phyloP scores from a whole-genome alignment of 2,329 filamentous ascomycete species.

The Cladosporium oxysporum region DNA sequence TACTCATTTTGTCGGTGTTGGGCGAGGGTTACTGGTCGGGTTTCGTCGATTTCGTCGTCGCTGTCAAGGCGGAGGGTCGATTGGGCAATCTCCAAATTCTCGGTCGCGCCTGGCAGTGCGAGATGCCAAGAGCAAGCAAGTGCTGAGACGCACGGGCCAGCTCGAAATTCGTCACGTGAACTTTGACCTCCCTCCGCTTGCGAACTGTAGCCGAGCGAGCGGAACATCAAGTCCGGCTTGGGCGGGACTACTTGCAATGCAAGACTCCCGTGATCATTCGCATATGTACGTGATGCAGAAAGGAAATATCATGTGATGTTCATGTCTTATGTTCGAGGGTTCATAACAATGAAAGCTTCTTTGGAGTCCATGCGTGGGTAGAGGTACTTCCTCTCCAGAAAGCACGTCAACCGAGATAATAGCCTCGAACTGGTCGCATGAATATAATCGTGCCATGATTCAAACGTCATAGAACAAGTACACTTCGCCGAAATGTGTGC shows the following conservation, averaged over 20 bases:
- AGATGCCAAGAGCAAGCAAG: background rate
- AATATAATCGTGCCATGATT: background rate
- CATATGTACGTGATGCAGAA: background rate
- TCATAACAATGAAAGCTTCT: background rate
- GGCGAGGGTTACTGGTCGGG: slow-evolving; percentile 39
- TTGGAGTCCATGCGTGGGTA: background rate
- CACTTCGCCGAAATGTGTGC: background rate
- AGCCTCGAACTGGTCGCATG: background rate
- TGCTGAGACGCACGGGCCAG: background rate
- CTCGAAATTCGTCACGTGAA: background rate
- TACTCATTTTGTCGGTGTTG: slow-evolving; percentile 26
- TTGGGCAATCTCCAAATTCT: background rate
- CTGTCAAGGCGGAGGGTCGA: slow-evolving; percentile 13
- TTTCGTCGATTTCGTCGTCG: slow-evolving; percentile 20
- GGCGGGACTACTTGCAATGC: background rate
- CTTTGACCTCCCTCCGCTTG: background rate
- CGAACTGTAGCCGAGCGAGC: background rate
- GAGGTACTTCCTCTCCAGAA: background rate
- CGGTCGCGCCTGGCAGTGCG: background rate
- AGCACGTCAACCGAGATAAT: background rate
- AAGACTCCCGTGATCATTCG: background rate
- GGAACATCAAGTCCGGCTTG: background rate
- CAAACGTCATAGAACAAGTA: background rate
- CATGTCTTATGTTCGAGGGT: background rate
- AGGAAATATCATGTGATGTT: background rate